These are phyloP conservation scores for Entomophthora muscae DNA, from an alignment of 371 early-diverging fungal genomes.

Conservation along the genomic window DNA sequence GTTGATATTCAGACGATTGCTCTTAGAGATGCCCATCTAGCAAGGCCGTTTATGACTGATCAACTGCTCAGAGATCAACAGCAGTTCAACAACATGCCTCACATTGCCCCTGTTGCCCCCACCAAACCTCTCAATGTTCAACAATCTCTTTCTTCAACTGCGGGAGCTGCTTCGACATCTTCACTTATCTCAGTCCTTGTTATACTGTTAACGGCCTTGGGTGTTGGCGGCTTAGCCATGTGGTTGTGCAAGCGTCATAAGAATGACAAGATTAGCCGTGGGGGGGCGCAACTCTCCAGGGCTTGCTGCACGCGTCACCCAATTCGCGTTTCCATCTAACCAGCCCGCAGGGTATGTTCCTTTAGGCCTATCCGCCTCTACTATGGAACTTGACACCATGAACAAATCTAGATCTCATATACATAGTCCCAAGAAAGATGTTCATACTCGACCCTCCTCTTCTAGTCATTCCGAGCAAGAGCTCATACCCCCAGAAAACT, in stretches of 20 bases:
- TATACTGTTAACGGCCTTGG: background rate
- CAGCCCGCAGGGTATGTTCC: background rate
- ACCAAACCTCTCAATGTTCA: background rate
- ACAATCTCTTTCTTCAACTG: too few relatives aligned
- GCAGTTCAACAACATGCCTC: background rate
- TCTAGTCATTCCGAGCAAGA: too few relatives aligned
- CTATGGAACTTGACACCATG: slow-evolving; percentile 1
- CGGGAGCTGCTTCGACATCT: background rate
- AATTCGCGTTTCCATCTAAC: slow-evolving; percentile 1
- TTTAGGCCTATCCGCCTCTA: background rate
- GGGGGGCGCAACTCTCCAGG: background rate
- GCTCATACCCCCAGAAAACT: too few relatives aligned
- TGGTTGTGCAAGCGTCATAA: slow-evolving; percentile 1
- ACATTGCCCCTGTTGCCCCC: background rate
- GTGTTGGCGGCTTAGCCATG: background rate
- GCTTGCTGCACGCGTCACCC: background rate
- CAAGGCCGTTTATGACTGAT: background rate
- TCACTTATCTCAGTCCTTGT: background rate
- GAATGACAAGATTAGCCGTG: background rate
- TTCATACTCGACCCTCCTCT: background rate
- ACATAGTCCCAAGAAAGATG: background rate
- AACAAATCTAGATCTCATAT: background rate
- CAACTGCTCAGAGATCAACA: background rate
- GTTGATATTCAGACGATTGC: slow-evolving; percentile 3
- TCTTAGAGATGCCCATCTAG: background rate